A percentile compares a stretch with the other conserved stretches of the same genome.
phyloP scores from a whole-genome alignment of 441 rosid species.

The Arabidopsis hybrid region DNA sequence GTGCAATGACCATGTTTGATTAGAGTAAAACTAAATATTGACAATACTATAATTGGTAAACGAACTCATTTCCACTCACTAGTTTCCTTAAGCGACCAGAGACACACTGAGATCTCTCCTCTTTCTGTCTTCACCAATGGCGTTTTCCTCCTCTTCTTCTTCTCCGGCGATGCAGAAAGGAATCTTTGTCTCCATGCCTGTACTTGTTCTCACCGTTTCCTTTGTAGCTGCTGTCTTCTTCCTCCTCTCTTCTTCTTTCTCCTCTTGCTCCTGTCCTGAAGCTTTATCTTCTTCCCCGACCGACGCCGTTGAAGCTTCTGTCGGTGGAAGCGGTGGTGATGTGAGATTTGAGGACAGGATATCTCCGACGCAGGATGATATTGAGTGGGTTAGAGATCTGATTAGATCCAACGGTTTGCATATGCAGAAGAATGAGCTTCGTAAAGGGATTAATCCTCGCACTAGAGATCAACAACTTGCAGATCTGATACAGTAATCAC shows the following conservation, averaged over 20 bases:
- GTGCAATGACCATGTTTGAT: not conserved
- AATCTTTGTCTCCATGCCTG: slow-evolving; percentile 68
- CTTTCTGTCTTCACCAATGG: slow-evolving; percentile 41
- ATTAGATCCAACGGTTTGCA: slow-evolving; percentile 87
- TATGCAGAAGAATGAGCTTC: slow-evolving; percentile 87
- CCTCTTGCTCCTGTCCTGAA: slow-evolving; percentile 67
- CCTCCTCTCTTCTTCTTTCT: slow-evolving; percentile 77
- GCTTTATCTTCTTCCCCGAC: slow-evolving; percentile 32
- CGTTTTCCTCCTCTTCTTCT: slow-evolving; percentile 37
- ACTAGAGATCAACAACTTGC: slow-evolving; percentile 88
- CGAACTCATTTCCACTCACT: slow-evolving; percentile 16
- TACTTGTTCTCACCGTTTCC: slow-evolving; percentile 67
- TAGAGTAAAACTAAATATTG: too few species aligned
- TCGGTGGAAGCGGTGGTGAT: slow-evolving; percentile 22
- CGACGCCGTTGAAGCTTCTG: slow-evolving; percentile 5
- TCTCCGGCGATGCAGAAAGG: slow-evolving; percentile 67
- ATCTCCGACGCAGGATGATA: slow-evolving; percentile 62
- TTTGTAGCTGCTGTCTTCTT: slow-evolving; percentile 65
- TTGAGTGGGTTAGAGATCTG: slow-evolving; percentile 88
- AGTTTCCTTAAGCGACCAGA: slow-evolving; percentile 17
- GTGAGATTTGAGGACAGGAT: slow-evolving; percentile 46
- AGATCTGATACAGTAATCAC: slow-evolving; percentile 75
- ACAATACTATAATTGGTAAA: slow-evolving; percentile 6
- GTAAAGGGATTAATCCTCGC: slow-evolving; percentile 97
- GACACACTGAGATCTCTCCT: not conserved